Evolutionary conservation across 805 yeast genomes (phyloP).

Genomic region (Ogataea pignaliae): DNA sequence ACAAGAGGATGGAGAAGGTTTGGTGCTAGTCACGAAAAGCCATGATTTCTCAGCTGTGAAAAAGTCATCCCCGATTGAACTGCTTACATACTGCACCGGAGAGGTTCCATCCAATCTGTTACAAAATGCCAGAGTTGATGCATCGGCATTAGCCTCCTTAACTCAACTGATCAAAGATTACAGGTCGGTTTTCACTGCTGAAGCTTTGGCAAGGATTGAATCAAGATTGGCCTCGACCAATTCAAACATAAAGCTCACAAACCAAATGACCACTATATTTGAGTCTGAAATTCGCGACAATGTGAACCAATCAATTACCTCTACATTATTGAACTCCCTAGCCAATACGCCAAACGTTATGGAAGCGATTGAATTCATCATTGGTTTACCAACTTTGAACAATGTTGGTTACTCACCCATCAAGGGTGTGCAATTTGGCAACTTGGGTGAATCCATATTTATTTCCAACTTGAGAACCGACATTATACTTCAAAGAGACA

Average conservation of each 20-base stretch:
- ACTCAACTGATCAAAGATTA: slow-evolving; percentile 31
- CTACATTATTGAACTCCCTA: slow-evolving; percentile 37
- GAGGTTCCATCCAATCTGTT: slow-evolving; percentile 1
- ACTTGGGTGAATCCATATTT: slow-evolving; percentile 21
- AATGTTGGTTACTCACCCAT: slow-evolving; percentile 15
- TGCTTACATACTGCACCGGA: slow-evolving; percentile 25
- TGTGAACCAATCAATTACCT: slow-evolving; percentile 36
- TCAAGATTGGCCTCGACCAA: slow-evolving; percentile 33
- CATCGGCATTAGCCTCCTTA: slow-evolving; percentile 16
- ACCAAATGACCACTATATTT: slow-evolving; percentile 37
- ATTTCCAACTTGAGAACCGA: slow-evolving; percentile 16
- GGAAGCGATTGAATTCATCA: slow-evolving; percentile 33
- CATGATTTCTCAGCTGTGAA: slow-evolving; percentile 32
- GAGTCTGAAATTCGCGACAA: slow-evolving; percentile 36
- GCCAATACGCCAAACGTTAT: slow-evolving; percentile 34
- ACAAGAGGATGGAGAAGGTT: slow-evolving; percentile 19
- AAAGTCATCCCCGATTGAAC: slow-evolving; percentile 30
- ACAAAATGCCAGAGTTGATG: slow-evolving; percentile 5
- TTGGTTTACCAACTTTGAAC: slow-evolving; percentile 25
- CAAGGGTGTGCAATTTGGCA: slow-evolving; percentile 18
- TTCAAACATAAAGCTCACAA: slow-evolving; percentile 25
- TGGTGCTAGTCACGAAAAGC: slow-evolving; percentile 33
- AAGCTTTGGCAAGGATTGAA: slow-evolving; percentile 31
- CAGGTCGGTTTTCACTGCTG: slow-evolving; percentile 34
- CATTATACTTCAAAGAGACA: slow-evolving; percentile 13